phyloP scores from a whole-genome alignment of 73 alveolate species.

The Symbiodinium pilosum region DNA sequence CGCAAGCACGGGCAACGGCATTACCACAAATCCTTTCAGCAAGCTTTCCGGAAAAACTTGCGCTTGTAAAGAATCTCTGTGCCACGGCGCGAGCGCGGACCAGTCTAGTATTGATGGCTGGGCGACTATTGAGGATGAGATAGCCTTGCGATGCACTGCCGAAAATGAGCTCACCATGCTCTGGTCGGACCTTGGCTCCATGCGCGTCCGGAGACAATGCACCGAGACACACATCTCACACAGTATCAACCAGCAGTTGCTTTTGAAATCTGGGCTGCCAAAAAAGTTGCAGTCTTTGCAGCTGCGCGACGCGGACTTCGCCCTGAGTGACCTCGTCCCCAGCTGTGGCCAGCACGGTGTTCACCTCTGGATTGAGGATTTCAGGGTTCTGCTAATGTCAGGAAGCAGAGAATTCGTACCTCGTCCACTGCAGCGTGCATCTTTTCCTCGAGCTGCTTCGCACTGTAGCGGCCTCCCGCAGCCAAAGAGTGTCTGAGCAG shows the following conservation, averaged over 20 bases:
- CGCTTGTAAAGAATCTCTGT: too few relatives aligned
- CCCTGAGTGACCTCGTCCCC: slow-evolving; percentile 2
- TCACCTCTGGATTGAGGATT: not conserved
- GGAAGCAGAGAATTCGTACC: not conserved
- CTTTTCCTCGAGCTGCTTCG: not conserved
- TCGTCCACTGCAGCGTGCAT: not conserved
- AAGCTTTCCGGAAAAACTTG: too few relatives aligned
- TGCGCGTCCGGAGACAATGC: too few relatives aligned
- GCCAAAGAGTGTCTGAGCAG: not conserved
- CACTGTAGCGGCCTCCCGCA: not conserved
- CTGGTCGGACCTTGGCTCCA: not conserved
- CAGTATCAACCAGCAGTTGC: too few relatives aligned
- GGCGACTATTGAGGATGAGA: too few relatives aligned
- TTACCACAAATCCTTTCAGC: too few relatives aligned
- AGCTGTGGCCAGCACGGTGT: not conserved
- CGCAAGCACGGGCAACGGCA: too few relatives aligned
- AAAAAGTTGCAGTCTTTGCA: not conserved
- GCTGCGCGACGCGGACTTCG: not conserved
- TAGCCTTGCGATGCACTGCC: not conserved
- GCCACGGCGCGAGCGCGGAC: too few relatives aligned
- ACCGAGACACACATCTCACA: too few relatives aligned
- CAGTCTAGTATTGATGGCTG: too few relatives aligned
- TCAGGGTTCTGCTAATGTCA: not conserved
- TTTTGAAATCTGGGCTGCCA: too few relatives aligned
- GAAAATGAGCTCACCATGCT: not conserved